Percentiles rank a stretch among this genome's conserved stretches.
Evolutionary conservation across 768 basidiomycete species (phyloP).

Genomic region (Tricholoma terreum): DNA sequence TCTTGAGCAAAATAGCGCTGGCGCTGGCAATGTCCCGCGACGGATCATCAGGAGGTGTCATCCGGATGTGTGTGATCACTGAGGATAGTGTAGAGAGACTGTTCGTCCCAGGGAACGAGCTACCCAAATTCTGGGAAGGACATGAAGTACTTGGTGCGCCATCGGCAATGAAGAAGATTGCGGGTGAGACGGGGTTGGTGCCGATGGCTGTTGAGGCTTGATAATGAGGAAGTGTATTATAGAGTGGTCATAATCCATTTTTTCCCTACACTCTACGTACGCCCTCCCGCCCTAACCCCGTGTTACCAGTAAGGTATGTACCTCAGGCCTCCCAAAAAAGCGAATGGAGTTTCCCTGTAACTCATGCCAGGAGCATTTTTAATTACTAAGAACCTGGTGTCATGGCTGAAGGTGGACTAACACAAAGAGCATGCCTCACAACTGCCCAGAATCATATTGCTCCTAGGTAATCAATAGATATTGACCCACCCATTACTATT

Average conservation of each 20-base stretch:
- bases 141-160: constrained; percentile 59
- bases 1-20: constrained; percentile 54
- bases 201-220: constrained; percentile 50
- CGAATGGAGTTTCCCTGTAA: background rate
- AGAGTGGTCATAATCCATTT: background rate
- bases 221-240: constrained; percentile 4
- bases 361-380: too few relatives aligned
- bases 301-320: too few relatives aligned
- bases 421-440: background rate
- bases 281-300: too few relatives aligned
- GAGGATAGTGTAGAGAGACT: constrained; percentile 87
- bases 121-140: constrained; percentile 90
- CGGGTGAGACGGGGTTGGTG: constrained; percentile 33
- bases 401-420: too few relatives aligned
- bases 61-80: constrained; percentile 96
- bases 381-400: too few relatives aligned
- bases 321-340: background rate
- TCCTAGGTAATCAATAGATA: background rate
- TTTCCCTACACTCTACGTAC: background rate
- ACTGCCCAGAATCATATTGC: background rate
- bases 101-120: constrained; percentile 87
- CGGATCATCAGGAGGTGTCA: constrained; percentile 95
- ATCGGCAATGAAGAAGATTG: constrained; percentile 24
- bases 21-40: constrained; percentile 96
- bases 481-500: constrained; percentile 13